Percentiles rank a stretch among this genome's conserved stretches.
Conservation (phyloP, 2,329 filamentous ascomycete species). For the Penicillium sp. region DNA sequence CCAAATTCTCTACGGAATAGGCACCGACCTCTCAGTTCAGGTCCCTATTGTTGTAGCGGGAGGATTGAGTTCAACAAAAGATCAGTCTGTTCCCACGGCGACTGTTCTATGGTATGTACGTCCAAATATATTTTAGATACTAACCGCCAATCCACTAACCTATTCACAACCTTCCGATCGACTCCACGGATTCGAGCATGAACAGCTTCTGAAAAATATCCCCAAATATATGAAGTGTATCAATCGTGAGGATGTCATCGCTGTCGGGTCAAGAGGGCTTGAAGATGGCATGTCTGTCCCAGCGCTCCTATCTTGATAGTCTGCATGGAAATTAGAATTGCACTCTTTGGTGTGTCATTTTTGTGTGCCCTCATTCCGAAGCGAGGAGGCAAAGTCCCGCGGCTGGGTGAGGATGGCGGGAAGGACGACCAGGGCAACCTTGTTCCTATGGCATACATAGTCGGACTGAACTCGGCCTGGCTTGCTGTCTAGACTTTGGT, state of each 20-base stretch:
- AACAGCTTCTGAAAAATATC: background rate
- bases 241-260: background rate
- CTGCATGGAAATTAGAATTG: background rate
- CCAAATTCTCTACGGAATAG: background rate
- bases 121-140: background rate
- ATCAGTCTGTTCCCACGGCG: background rate
- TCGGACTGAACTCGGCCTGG: background rate
- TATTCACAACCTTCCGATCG: background rate
- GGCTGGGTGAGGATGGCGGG: background rate
- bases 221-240: background rate
- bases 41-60: background rate
- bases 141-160: background rate
- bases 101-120: background rate
- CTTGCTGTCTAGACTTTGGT: background rate
- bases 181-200: background rate
- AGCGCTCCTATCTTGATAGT: background rate
- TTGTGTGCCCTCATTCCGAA: background rate
- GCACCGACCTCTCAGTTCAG: background rate
- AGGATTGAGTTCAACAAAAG: background rate
- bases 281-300: background rate
- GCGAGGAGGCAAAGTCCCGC: background rate
- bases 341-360: background rate
- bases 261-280: background rate
- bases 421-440: background rate
- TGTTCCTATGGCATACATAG: background rate